Conservation (phyloP, 202 grass and related monocot genomes). For the Musa balbisiana region DNA sequence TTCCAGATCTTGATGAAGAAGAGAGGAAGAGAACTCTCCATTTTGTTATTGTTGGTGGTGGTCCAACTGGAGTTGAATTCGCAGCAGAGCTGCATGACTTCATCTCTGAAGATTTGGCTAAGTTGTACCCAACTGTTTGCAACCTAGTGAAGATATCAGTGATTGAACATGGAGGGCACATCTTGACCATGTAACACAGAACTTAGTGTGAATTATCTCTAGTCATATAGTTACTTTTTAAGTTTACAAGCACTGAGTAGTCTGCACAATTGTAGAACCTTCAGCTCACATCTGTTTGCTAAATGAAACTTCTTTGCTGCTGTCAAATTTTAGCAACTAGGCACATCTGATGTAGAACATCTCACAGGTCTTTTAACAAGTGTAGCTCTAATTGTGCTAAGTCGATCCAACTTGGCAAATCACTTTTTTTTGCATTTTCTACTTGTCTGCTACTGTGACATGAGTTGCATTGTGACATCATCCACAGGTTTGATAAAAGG, state of each 20-base stretch:
- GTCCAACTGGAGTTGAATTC: slow-evolving; percentile 96
- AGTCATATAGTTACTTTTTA: too few relatives aligned
- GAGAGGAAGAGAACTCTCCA: slow-evolving; percentile 61
- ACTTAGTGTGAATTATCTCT: background rate
- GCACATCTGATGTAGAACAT: too few relatives aligned
- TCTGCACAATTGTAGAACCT: too few relatives aligned
- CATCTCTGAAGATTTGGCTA: slow-evolving; percentile 77
- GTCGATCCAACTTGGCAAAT: too few relatives aligned
- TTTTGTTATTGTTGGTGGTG: slow-evolving; percentile 93
- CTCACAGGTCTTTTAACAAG: too few relatives aligned
- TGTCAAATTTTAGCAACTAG: too few relatives aligned
- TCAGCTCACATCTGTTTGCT: too few relatives aligned
- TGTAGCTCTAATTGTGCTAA: too few relatives aligned
- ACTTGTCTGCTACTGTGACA: too few relatives aligned
- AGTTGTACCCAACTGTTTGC: slow-evolving; percentile 61
- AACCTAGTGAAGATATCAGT: slow-evolving; percentile 86
- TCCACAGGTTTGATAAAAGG: slow-evolving; percentile 75
- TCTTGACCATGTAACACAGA: slow-evolving; percentile 74
- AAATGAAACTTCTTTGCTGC: too few relatives aligned
- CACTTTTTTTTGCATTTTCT: too few relatives aligned
- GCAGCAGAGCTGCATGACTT: slow-evolving; percentile 95
- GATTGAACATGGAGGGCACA: slow-evolving; percentile 74
- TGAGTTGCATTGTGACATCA: background rate
- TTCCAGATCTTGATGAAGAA: slow-evolving; percentile 59
- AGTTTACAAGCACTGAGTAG: too few relatives aligned